Percentiles rank a stretch among this genome's conserved stretches.
Evolutionary conservation across 1,284 basidiomycete species (phyloP).

Genomic region (Phellinidium pouzarii): DNA sequence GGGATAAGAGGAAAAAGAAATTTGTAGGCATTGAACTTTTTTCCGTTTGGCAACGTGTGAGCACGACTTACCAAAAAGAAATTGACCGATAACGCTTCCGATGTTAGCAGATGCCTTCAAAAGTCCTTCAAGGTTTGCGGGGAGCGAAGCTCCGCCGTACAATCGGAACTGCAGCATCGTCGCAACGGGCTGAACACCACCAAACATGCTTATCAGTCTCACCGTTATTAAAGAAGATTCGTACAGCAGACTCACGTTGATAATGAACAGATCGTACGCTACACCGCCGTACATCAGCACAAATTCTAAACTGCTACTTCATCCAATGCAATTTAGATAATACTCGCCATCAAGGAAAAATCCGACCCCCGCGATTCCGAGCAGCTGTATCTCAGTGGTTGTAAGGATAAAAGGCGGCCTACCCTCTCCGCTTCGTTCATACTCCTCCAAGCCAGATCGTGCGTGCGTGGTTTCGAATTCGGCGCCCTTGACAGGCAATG

Average conservation of each 20-base stretch:
- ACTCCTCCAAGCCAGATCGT: slow-evolving; percentile 34
- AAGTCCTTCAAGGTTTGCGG: slow-evolving; percentile 53
- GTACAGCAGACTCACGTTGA: slow-evolving; percentile 46
- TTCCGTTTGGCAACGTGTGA: too few relatives aligned
- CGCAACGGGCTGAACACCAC: slow-evolving; percentile 49
- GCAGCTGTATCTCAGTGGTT: slow-evolving; percentile 45
- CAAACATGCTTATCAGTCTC: background rate
- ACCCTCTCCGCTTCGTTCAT: slow-evolving; percentile 35
- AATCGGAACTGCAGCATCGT: slow-evolving; percentile 73
- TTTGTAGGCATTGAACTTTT: too few relatives aligned
- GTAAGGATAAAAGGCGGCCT: slow-evolving; percentile 42
- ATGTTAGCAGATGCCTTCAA: slow-evolving; percentile 68
- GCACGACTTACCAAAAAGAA: slow-evolving; percentile 46
- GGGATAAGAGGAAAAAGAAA: slow-evolving; percentile 20
- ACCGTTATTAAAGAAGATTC: background rate
- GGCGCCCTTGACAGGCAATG: background rate
- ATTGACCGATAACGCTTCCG: slow-evolving; percentile 69
- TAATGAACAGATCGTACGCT: slow-evolving; percentile 76
- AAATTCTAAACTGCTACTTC: background rate
- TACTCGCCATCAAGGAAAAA: slow-evolving; percentile 62
- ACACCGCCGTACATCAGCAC: slow-evolving; percentile 2
- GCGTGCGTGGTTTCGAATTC: slow-evolving; percentile 1
- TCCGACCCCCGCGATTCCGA: slow-evolving; percentile 58
- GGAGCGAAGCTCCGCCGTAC: slow-evolving; percentile 48
- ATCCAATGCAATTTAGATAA: slow-evolving; percentile 2